Percentiles rank a stretch among this genome's conserved stretches.
Conservation (phyloP, 2,329 filamentous ascomycete species). For the Trichophaea hybrida region DNA sequence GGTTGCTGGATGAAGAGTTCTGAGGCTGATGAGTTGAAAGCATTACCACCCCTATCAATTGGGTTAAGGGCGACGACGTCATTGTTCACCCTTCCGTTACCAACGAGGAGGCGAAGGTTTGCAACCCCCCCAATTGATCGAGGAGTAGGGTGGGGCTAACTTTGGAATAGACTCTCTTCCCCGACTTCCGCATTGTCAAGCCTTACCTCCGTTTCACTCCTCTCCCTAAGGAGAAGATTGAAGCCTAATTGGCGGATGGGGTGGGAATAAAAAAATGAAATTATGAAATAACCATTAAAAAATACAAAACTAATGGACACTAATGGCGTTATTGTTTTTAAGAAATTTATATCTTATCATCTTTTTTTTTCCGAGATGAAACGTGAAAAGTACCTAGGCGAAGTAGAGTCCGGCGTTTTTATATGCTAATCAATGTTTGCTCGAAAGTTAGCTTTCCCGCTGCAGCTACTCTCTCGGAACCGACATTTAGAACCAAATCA, state of each 20-base stretch:
- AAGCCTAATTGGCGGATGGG: conserved; percentile 28
- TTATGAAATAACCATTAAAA: not conserved
- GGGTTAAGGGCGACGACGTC: conserved; percentile 39
- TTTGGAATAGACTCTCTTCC: conserved; percentile 33
- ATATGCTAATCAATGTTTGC: no score
- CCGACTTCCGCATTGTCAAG: conserved; percentile 47
- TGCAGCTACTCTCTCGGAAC: no score
- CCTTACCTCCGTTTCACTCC: conserved; percentile 48
- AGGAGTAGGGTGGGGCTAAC: not conserved
- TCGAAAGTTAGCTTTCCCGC: no score
- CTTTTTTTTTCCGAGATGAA: no score
- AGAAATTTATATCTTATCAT: no score
- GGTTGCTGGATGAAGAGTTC: not conserved
- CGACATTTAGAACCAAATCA: no score
- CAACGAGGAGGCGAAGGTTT: conserved; percentile 41
- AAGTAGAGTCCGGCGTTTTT: no score
- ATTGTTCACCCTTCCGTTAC: conserved; percentile 47
- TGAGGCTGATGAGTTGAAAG: conserved; percentile 25
- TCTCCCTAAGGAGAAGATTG: conserved; percentile 44
- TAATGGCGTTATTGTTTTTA: not conserved
- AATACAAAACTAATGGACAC: not conserved
- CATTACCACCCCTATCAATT: conserved; percentile 49
- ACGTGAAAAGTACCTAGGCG: no score
- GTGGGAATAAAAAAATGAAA: not conserved
- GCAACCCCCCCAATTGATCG: not conserved